Conservation (phyloP, 2,329 filamentous ascomycete species). For the Rhynchosporium secalis region DNA sequence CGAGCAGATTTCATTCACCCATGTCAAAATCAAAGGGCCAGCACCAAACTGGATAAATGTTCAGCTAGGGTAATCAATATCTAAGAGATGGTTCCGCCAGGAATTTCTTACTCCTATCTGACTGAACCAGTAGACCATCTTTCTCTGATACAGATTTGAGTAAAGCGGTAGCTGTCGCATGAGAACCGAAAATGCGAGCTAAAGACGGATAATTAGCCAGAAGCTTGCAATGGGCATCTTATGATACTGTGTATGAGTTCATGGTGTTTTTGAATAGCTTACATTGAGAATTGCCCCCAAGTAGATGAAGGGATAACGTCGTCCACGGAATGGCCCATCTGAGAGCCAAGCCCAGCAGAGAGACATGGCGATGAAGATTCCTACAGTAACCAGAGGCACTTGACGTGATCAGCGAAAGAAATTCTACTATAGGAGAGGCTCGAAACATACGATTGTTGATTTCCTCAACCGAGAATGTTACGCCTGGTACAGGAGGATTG, state of each 20-base stretch:
- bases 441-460: slow-evolving; percentile 46
- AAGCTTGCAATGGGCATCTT: not conserved
- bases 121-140: slow-evolving; percentile 43
- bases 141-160: slow-evolving; percentile 41
- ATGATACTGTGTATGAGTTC: not conserved
- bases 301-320: slow-evolving; percentile 45
- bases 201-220: not conserved
- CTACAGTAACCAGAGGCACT: slow-evolving; percentile 40
- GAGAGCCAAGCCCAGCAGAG: slow-evolving; percentile 43
- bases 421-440: too few species aligned
- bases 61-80: slow-evolving; percentile 4
- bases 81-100: not conserved
- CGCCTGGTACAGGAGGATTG: slow-evolving; percentile 42
- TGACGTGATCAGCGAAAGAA: not conserved
- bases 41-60: slow-evolving; percentile 36
- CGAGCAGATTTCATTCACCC: slow-evolving; percentile 56
- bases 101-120: slow-evolving; percentile 39
- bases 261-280: slow-evolving; percentile 17
- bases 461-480: slow-evolving; percentile 40
- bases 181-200: slow-evolving; percentile 40
- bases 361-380: slow-evolving; percentile 42
- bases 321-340: slow-evolving; percentile 40
- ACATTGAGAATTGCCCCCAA: slow-evolving; percentile 42
- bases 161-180: slow-evolving; percentile 43
- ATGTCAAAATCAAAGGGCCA: slow-evolving; percentile 45